These are phyloP conservation scores for Aspergillus viridinutans DNA, from an alignment of 2,329 filamentous ascomycete species.

Conservation along the genomic window DNA sequence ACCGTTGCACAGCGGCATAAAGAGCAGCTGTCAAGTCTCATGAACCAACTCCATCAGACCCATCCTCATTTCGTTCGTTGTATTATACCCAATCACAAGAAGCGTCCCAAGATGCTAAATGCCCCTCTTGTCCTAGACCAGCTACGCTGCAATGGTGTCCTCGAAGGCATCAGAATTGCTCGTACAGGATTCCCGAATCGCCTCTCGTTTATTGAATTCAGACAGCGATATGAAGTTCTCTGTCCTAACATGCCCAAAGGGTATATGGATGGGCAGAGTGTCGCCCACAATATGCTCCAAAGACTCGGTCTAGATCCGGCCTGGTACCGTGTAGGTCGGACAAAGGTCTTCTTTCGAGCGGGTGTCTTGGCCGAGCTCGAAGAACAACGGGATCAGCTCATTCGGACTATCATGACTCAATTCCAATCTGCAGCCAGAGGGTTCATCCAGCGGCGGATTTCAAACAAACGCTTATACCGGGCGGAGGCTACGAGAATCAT, in stretches of 20 bases:
- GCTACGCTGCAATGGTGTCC: slow-evolving; percentile 94
- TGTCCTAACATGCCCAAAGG: slow-evolving; percentile 84
- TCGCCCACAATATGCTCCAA: slow-evolving; percentile 80
- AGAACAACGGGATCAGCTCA: slow-evolving; percentile 88
- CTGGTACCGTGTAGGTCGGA: slow-evolving; percentile 88
- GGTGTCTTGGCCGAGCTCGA: slow-evolving; percentile 95
- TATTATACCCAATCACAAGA: slow-evolving; percentile 97
- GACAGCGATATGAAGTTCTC: slow-evolving; percentile 91
- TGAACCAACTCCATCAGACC: slow-evolving; percentile 89
- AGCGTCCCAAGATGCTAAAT: slow-evolving; percentile 87
- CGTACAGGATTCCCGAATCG: slow-evolving; percentile 95
- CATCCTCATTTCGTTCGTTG: slow-evolving; percentile 98
- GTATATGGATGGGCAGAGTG: slow-evolving; percentile 84
- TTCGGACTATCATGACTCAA: slow-evolving; percentile 85
- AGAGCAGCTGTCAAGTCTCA: slow-evolving; percentile 93
- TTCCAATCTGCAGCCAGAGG: slow-evolving; percentile 93
- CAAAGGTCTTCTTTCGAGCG: slow-evolving; percentile 96
- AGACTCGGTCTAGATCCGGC: slow-evolving; percentile 80
- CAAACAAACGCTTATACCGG: slow-evolving; percentile 89
- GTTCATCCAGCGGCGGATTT: slow-evolving; percentile 80
- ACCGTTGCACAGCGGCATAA: slow-evolving; percentile 97
- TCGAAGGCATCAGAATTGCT: slow-evolving; percentile 97
- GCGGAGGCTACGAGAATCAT: slow-evolving; percentile 94
- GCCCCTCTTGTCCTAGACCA: slow-evolving; percentile 93
- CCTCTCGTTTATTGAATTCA: slow-evolving; percentile 86